Evolutionary conservation across 2,329 filamentous ascomycete genomes (phyloP), one percentile per base, ranked within the genome.

Genomic region (Stylonectria norvegica): DNA sequence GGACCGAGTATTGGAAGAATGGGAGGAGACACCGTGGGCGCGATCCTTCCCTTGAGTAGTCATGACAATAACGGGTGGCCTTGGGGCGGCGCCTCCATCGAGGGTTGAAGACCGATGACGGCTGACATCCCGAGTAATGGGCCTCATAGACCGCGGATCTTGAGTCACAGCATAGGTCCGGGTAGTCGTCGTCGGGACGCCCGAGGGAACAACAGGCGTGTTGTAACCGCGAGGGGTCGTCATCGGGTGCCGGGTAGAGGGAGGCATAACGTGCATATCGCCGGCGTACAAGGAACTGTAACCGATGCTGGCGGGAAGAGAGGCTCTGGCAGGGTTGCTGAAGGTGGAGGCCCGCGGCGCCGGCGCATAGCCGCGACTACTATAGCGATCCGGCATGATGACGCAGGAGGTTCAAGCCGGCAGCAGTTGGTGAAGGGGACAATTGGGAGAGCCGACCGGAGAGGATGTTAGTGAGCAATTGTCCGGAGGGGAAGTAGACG

Each of bases 41-140:
- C 63, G 60, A 36, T 64, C 58, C 40, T 67, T 68, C 42, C 30
- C 30, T 32, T 74, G 68, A 19, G 70, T 72, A 5, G 76, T 77
- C 15, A 76, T 81, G 47, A 81, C 70, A 42, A 80, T 75, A 50
- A 80, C 71, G 38, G 77, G 73, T 9, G 77, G 75, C 28, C 72
- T 67, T 25, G 63, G 36, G 31, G 38, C 58, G 17, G 64, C n/a
- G n/a, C n/a, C 56, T 11, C 71, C 63, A 40, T 82, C 79, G 17
- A 78, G 47, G 1, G 75, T 77, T 6, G 72, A 72, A 19, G 74
- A 73, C 58, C 73, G 71, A 38, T 62, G 65, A 18, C 72, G 71
- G 55, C 70, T 68, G 23, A 63, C 58, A 20, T 77, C 74, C 47
- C 73, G 72, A 27, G 69, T 61, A 52, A 66, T 74, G 34, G 69